A percentile compares a stretch with the other conserved stretches of the same genome.
Evolutionary conservation across 2,329 filamentous ascomycete genomes (phyloP).

Genomic region (Alternaria atra): DNA sequence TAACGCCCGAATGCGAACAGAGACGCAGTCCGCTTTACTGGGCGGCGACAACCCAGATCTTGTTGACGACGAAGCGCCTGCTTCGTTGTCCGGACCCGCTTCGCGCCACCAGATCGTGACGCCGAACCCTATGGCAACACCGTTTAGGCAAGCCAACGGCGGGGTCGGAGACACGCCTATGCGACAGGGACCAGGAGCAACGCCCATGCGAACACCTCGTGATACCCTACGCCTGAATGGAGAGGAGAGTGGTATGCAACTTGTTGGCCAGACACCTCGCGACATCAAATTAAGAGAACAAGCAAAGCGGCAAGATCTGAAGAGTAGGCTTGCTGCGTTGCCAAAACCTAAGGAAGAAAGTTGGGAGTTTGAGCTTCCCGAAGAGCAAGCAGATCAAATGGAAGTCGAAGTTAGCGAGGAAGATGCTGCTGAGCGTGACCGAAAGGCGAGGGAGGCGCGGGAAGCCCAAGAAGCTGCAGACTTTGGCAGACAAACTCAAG

Average conservation of each 20-base stretch:
- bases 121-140: conserved; percentile 94
- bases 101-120: conserved; percentile 84
- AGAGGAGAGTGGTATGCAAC: conserved; percentile 68
- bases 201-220: conserved; percentile 85
- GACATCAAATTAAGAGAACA: conserved; percentile 78
- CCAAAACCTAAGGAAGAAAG: conserved; percentile 93
- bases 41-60: conserved; percentile 94
- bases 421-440: conserved; percentile 78
- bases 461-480: conserved; percentile 75
- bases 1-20: conserved; percentile 90
- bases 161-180: conserved; percentile 74
- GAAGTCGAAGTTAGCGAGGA: conserved; percentile 67
- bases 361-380: conserved; percentile 92
- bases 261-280: conserved; percentile 77
- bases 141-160: conserved; percentile 70
- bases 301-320: conserved; percentile 73
- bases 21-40: conserved; percentile 91
- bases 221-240: conserved; percentile 87
- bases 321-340: conserved; percentile 77
- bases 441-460: conserved; percentile 67
- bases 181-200: conserved; percentile 72
- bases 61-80: conserved; percentile 80
- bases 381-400: conserved; percentile 73
- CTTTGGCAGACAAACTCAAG: conserved; percentile 84
- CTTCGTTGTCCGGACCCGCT: conserved; percentile 86